Evolutionary conservation across 2,329 filamentous ascomycete species (phyloP), one percentile per base, ranked within the genome.

Genomic region (Sarocladium oryzae): DNA sequence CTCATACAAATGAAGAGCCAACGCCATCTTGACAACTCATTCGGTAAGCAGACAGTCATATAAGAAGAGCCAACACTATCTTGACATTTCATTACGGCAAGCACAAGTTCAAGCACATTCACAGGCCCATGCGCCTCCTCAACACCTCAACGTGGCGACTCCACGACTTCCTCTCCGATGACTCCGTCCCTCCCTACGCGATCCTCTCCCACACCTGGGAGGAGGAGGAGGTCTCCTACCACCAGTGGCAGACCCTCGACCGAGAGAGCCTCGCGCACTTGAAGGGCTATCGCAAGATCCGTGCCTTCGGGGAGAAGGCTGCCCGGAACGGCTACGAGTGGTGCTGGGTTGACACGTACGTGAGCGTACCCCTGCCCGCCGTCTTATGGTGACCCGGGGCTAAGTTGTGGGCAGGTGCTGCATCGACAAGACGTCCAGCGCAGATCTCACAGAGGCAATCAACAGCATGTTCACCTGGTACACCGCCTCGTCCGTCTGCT

Each of bases 191-290:
- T 4, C 54, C 51, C 0, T 70, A 68, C 49, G 65, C 61, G 6
- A 69, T 69, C 21, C 58, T 70, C 1, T 69, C 66, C 2, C 67
- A 69, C 43, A 67, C 63, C 1, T 69, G 67, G 65, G 60, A 56
- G 4, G 51, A 57, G 1, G 60, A 61, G 1, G 65, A 69, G 45
- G 57, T 67, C 0, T 54, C 54, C 2, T 61, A 63, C 18, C 53
- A 60, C 16, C 60, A 65, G 9, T 16, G 55, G 18, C 35, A 54
- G 30, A 55, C 58, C 13, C 38, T 28, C 11, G 8, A 37, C 30
- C 49, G 52, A n/a, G 20, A 41, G 28, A 23, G 26, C 13, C 15
- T 28, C 11, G 38, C 37, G 24, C 32, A 30, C 18, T 21, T 26
- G 9, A 30, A 45, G 16, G 63, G 60, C 0, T 63, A 53, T 21